Percentiles rank a stretch among this genome's conserved stretches.
phyloP scores from a whole-genome alignment of 257 asterid species.

The Craterostigma plantagineum region DNA sequence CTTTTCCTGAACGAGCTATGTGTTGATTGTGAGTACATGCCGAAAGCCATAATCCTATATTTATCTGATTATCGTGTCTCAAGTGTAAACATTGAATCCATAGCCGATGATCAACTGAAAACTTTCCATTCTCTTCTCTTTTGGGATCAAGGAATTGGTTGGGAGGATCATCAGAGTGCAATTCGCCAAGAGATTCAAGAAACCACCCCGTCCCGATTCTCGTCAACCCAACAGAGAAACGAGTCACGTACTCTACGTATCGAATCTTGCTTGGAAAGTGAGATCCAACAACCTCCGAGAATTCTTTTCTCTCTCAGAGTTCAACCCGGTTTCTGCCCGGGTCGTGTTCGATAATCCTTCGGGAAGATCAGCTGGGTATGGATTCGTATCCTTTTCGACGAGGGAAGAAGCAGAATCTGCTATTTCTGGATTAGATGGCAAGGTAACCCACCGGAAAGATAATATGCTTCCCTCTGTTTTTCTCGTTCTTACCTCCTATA shows the following conservation, averaged over 20 bases:
- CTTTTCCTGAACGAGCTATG: no score
- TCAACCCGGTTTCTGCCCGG: constrained; percentile 51
- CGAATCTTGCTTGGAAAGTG: constrained; percentile 86
- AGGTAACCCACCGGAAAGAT: constrained; percentile 26
- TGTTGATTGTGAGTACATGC: no score
- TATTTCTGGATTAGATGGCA: constrained; percentile 42
- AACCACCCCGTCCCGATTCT: constrained; percentile 28
- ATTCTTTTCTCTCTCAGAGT: constrained; percentile 28
- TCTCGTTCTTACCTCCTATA: no score
- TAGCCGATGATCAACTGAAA: no score
- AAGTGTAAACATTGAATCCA: no score
- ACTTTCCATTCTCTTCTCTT: background rate
- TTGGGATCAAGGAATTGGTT: constrained; percentile 31
- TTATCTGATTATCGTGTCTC: no score
- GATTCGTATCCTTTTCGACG: constrained; percentile 66
- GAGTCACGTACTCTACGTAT: constrained; percentile 41
- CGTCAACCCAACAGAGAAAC: constrained; percentile 26
- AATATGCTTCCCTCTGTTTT: no score
- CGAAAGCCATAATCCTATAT: no score
- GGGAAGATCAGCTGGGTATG: constrained; percentile 76
- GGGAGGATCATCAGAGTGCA: constrained; percentile 67
- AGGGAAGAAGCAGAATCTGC: constrained; percentile 83
- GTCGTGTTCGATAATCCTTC: constrained; percentile 57
- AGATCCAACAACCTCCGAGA: constrained; percentile 66
- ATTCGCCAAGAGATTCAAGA: constrained; percentile 56